Conservation (phyloP, 108 stramenopile genomes). For the Asterionellopsis glacialis region DNA sequence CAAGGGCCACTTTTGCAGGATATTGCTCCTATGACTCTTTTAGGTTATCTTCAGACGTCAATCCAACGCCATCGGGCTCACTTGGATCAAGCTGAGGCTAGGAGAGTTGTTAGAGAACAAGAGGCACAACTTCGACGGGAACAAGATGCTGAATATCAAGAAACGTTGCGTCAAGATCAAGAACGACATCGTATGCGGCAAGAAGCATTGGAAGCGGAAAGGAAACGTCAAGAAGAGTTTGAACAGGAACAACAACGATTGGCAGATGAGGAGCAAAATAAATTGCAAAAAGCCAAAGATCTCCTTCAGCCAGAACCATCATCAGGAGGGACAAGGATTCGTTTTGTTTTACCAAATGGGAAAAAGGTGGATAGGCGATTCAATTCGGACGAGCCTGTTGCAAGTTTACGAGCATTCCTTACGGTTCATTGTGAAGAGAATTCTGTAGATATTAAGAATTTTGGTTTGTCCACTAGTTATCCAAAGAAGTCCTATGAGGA, state of each 20-base stretch:
- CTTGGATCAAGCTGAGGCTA: conserved; percentile 37
- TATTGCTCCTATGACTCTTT: conserved; percentile 32
- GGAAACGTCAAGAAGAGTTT: conserved; percentile 1
- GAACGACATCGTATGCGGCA: conserved; percentile 47
- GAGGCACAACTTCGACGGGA: conserved; percentile 62
- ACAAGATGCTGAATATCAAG: conserved; percentile 81
- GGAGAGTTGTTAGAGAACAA: conserved; percentile 65
- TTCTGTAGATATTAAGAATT: conserved; percentile 40
- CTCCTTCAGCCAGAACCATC: conserved; percentile 30
- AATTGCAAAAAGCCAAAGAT: conserved; percentile 36
- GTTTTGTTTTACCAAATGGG: conserved; percentile 75
- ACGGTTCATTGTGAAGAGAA: conserved; percentile 66
- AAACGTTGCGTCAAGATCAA: conserved; percentile 69
- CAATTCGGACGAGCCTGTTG: conserved; percentile 47
- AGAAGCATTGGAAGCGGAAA: conserved; percentile 13
- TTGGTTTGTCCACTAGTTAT: conserved; percentile 72
- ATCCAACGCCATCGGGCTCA: conserved; percentile 44
- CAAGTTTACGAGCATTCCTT: conserved; percentile 61
- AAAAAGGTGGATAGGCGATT: conserved; percentile 75
- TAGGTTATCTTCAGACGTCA: conserved; percentile 34
- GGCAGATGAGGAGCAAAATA: conserved; percentile 29
- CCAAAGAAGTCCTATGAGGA: conserved; percentile 63
- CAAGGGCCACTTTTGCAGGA: conserved; percentile 49
- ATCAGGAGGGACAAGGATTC: conserved; percentile 39
- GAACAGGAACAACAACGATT: conserved; percentile 8